Percentiles rank a stretch among this genome's conserved stretches.
phyloP scores from a whole-genome alignment of 2,329 filamentous ascomycete species.

The Penicillium sclerotiorum region DNA sequence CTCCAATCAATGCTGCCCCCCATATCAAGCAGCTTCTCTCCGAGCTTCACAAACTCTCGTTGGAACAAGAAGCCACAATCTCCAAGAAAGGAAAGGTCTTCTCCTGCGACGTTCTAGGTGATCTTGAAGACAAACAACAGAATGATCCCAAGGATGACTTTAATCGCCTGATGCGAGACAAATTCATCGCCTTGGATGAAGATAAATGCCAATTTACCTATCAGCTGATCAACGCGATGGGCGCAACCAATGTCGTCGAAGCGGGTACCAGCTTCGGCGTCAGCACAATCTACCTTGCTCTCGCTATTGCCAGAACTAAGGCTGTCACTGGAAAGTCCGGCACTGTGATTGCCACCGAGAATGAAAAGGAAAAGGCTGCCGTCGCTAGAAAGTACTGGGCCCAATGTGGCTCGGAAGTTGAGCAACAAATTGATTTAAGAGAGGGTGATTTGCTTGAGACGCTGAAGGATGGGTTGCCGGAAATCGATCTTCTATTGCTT shows the following conservation, averaged over 20 bases:
- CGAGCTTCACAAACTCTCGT: constrained; percentile 22
- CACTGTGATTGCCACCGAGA: constrained; percentile 44
- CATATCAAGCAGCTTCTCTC: constrained; percentile 26
- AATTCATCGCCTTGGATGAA: constrained; percentile 46
- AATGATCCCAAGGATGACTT: constrained; percentile 16
- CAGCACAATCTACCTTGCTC: constrained; percentile 47
- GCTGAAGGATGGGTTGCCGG: constrained; percentile 31
- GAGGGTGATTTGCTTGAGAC: constrained; percentile 47
- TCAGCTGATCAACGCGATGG: constrained; percentile 33
- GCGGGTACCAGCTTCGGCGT: constrained; percentile 48
- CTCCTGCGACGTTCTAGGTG: constrained; percentile 20
- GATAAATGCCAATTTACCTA: constrained; percentile 46
- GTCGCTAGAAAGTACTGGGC: constrained; percentile 39
- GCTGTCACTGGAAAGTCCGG: constrained; percentile 26
- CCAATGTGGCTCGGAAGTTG: constrained; percentile 34
- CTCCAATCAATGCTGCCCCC: constrained; percentile 18
- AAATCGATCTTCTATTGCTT: constrained; percentile 41
- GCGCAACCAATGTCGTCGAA: constrained; percentile 42
- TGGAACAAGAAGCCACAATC: constrained; percentile 26
- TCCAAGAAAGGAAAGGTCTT: constrained; percentile 22
- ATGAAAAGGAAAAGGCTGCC: constrained; percentile 38
- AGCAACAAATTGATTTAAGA: constrained; percentile 40
- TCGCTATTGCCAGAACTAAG: constrained; percentile 35
- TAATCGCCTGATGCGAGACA: constrained; percentile 23
- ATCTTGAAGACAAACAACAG: constrained; percentile 11